phyloP scores from a whole-genome alignment of 345 rosid genomes.

The Hevea brasiliensis region DNA sequence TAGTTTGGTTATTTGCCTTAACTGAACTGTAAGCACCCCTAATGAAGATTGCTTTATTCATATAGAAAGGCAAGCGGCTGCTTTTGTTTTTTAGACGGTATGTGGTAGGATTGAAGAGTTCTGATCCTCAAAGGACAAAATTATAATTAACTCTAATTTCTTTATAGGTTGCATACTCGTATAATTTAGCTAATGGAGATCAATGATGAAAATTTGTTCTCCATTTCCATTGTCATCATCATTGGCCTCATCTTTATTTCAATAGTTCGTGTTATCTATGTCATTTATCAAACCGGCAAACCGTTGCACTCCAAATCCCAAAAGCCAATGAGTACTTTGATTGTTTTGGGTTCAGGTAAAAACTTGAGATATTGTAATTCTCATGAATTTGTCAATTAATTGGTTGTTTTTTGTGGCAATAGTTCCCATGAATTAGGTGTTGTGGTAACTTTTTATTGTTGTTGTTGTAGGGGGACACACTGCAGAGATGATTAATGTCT shows the following conservation, averaged over 20 bases:
- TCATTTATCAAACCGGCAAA: conserved; percentile 25
- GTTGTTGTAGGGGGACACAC: conserved; percentile 82
- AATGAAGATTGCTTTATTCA: too few relatives aligned
- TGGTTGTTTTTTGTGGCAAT: not conserved
- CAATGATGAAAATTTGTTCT: not conserved
- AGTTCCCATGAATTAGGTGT: not conserved
- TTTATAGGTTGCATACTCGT: too few relatives aligned
- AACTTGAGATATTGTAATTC: not conserved
- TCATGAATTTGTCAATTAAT: not conserved
- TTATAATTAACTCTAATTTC: too few relatives aligned
- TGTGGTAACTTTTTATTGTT: conserved; percentile 15
- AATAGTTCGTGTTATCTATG: conserved; percentile 18
- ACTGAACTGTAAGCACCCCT: too few relatives aligned
- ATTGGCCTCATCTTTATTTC: not conserved
- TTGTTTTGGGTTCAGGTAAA: conserved; percentile 30
- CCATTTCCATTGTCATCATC: not conserved
- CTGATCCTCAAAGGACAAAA: too few relatives aligned
- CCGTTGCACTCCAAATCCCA: conserved; percentile 21
- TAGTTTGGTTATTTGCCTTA: too few relatives aligned
- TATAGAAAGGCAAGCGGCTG: too few relatives aligned
- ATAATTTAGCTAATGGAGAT: too few relatives aligned
- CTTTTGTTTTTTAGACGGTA: too few relatives aligned
- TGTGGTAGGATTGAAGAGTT: too few relatives aligned
- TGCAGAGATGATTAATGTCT: conserved; percentile 88
- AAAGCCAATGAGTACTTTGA: conserved; percentile 21